Evolutionary conservation across 805 yeast genomes (phyloP), one percentile per base, ranked within the genome.

Genomic region (Blastobotrys parvus): DNA sequence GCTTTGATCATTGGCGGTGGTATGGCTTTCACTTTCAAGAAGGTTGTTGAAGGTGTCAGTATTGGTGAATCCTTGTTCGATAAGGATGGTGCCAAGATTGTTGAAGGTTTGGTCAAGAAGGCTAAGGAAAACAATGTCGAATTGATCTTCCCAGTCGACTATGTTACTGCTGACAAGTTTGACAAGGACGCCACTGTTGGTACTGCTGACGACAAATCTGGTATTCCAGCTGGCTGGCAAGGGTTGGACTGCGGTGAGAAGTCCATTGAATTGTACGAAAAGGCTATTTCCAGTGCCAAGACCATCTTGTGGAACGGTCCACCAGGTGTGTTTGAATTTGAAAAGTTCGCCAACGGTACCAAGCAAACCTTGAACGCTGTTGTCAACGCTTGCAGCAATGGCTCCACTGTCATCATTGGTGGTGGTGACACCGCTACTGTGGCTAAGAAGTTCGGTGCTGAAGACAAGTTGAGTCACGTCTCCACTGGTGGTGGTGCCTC

Each of bases 401-500:
- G 97, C 64, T 84, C 95, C 52, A 95, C 90, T 53, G 94, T 90
- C 71, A 85, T 92, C 61, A 80, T 82, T 60, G 98, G 98, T 72
- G 92, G 92, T 74, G 98, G 98, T 78, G 98, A 92, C 72, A 92
- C 98, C 60, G 98, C 98, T 58, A 92, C 98, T 55, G 72, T 89
- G 57, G 96, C 96, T 63, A 90, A 90, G 87, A 92, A 92, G 77
- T 92, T 73, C 72, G 96, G 96, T 66, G 96, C 82, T 55, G 89
- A 86, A 59, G 95, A 86, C 66, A 86, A 92, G 77, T 78, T 92
- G 62, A 87, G 97, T 42, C 98, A 92, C 71, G 96, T 92, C 56
- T 90, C 97, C 57, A 92, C 98, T 52, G 98, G 98, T 74, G 98
- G 98, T 74, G 98, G 98, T 78, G 98, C 98, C 57, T 90, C 97